Evolutionary conservation across 192 early-diverging fungal genomes (phyloP).

Genomic region (Coemansia sp.): DNA sequence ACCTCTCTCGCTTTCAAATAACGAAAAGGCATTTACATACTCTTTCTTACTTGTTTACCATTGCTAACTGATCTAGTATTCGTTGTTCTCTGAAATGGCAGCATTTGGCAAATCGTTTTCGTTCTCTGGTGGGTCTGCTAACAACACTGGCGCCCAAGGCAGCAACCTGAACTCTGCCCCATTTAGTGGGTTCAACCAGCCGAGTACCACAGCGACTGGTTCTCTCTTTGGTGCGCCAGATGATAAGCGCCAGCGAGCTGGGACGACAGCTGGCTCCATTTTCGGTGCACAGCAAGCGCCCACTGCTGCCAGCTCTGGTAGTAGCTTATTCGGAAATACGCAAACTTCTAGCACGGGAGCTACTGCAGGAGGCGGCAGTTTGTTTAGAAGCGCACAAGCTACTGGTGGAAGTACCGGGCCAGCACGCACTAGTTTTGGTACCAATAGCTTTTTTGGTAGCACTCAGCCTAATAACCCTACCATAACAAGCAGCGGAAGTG

Average conservation of each 20-base stretch:
- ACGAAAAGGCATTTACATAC: no score
- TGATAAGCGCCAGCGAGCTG: constrained; percentile 45
- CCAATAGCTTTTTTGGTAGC: neutral
- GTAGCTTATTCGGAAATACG: constrained; percentile 21
- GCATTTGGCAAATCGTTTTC: constrained; percentile 45
- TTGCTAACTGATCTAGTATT: neutral
- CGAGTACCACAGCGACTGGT: constrained; percentile 7
- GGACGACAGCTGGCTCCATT: constrained; percentile 10
- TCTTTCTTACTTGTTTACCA: neutral
- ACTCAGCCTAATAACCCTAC: neutral
- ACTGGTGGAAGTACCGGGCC: neutral
- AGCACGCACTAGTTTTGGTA: no score
- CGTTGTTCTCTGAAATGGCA: constrained; percentile 19
- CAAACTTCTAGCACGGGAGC: neutral
- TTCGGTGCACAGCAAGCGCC: constrained; percentile 18
- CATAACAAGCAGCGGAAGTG: neutral
- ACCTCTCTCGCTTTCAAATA: no score
- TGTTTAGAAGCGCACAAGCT: constrained; percentile 25
- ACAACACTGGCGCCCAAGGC: neutral
- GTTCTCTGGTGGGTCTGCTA: constrained; percentile 34
- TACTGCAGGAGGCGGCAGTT: constrained; percentile 2
- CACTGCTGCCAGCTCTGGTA: constrained; percentile 7
- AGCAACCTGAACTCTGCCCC: constrained; percentile 14
- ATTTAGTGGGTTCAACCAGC: constrained; percentile 33
- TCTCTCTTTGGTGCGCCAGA: constrained; percentile 33